Base-by-base conservation (phyloP, 306 rosid species). In the Medicago arabica region DNA sequence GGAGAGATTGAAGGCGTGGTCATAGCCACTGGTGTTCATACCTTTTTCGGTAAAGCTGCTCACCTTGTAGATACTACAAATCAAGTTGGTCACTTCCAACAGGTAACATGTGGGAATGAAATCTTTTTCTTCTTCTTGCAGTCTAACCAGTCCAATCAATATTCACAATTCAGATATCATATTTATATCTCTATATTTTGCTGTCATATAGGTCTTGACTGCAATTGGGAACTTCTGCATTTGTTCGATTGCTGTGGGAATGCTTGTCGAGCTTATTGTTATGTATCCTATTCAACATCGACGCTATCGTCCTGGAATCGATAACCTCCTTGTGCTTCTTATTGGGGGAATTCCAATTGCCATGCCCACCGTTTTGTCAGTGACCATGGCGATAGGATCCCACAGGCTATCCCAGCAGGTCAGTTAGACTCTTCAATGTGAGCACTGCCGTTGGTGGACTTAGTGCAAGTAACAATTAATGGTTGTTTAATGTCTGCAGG, bases 281-380 rank as follows among this genome's bases (percentile, higher is more conserved):
- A 95, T 95, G 98, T 95, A 92, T 83, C 98, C 98, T 3, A 92
- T 95, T 70, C 98, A 95, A 89, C 96, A 95, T 67, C 89, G 97
- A 3, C 4, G 77, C 0, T 95, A 95, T 63, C 98, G 98, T 74
- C 96, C 96, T 54, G 98, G 98, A 74, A 95, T 95, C 36, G 98
- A 95, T 82, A 95, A 95, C 82, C 92, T 95, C 79, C 97, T 95
- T 39, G 98, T 95, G 49, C 97, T 95, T 86, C 96, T 95, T 63
- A 95, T 95, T 44, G 98, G 98, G 65, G 98, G 98, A 87, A 95
- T 95, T 80, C 98, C 98, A 39, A 95, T 95, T 81, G 98, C 98
- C 89, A 95, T 95, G 98, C 98, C 98, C 23, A 95, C 98, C 8
- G 98, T 95, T 81, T 87, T 95, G 13, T 95, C 98, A 0, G 98